Percentiles rank a stretch among this genome's conserved stretches.
phyloP scores from a whole-genome alignment of 2,329 filamentous ascomycete species.

The Cladophialophora yegresii region DNA sequence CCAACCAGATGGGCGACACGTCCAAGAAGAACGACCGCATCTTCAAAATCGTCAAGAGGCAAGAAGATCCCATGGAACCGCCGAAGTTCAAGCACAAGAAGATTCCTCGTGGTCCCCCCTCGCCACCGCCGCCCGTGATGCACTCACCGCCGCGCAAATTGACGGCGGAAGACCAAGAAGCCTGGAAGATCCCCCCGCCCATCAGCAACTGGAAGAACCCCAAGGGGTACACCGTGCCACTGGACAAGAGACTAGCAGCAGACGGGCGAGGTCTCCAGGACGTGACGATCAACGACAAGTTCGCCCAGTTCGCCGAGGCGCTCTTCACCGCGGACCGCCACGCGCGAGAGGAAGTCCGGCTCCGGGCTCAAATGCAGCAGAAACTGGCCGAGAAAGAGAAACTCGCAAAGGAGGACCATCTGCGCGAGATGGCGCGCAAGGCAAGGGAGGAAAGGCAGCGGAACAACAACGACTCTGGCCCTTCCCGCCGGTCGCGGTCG shows the following conservation, averaged over 20 bases:
- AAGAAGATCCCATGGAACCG: constrained; percentile 92
- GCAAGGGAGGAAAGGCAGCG: constrained; percentile 74
- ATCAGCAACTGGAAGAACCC: constrained; percentile 99
- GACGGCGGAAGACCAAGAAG: constrained; percentile 94
- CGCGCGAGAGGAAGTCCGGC: constrained; percentile 90
- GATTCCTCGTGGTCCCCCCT: constrained; percentile 84
- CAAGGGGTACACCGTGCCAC: constrained; percentile 92
- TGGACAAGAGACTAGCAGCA: constrained; percentile 93
- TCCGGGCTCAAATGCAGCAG: constrained; percentile 92
- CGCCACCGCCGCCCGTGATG: constrained; percentile 89
- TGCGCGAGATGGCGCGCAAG: constrained; percentile 84
- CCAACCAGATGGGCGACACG: constrained; percentile 91
- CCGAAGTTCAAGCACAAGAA: constrained; percentile 99
- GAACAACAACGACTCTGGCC: constrained; percentile 44
- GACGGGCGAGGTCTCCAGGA: constrained; percentile 91
- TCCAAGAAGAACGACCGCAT: constrained; percentile 89
- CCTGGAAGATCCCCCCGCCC: constrained; percentile 87
- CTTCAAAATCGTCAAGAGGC: constrained; percentile 96
- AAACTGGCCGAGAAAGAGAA: constrained; percentile 96
- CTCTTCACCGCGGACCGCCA: constrained; percentile 93
- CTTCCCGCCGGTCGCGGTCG: constrained; percentile 30
- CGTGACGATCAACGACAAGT: constrained; percentile 96
- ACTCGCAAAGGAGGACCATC: constrained; percentile 85
- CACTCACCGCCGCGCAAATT: constrained; percentile 92
- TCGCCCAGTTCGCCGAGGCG: constrained; percentile 92